These are phyloP conservation scores for Hygrophila difformis DNA, from an alignment of 257 asterid genomes.

Conservation along the genomic window DNA sequence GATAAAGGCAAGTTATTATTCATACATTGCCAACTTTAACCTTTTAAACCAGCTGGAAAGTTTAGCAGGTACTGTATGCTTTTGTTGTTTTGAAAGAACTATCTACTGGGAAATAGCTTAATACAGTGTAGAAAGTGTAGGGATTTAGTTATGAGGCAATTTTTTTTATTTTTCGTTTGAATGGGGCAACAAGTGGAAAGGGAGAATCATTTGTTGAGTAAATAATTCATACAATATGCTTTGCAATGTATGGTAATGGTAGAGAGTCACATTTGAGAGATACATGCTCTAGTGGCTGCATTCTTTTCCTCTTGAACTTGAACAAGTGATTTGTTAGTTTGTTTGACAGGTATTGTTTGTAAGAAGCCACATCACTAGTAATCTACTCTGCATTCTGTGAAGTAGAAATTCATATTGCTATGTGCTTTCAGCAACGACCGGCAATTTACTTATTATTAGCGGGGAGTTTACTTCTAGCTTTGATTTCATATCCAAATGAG, in stretches of 20 bases:
- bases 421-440: no score
- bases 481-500: no score
- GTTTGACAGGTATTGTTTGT: no score
- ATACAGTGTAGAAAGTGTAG: background rate
- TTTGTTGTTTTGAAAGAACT: conserved; percentile 3
- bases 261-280: background rate
- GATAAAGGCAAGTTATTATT: conserved; percentile 56
- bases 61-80: background rate
- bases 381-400: no score
- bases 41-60: background rate
- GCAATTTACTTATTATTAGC: no score
- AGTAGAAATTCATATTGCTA: no score
- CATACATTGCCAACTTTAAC: conserved; percentile 1
- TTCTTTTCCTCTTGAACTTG: background rate
- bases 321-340: background rate
- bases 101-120: conserved; percentile 9
- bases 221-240: background rate
- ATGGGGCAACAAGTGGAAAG: background rate
- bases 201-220: background rate
- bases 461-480: no score
- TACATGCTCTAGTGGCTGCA: background rate
- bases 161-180: conserved; percentile 13
- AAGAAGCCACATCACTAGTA: no score
- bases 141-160: conserved; percentile 5
- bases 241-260: no score